A percentile compares a stretch with the other conserved stretches of the same genome.
These are phyloP conservation scores for Aspergillus nidulans DNA, from an alignment of 495 filamentous ascomycete species.

Conservation along the genomic window DNA sequence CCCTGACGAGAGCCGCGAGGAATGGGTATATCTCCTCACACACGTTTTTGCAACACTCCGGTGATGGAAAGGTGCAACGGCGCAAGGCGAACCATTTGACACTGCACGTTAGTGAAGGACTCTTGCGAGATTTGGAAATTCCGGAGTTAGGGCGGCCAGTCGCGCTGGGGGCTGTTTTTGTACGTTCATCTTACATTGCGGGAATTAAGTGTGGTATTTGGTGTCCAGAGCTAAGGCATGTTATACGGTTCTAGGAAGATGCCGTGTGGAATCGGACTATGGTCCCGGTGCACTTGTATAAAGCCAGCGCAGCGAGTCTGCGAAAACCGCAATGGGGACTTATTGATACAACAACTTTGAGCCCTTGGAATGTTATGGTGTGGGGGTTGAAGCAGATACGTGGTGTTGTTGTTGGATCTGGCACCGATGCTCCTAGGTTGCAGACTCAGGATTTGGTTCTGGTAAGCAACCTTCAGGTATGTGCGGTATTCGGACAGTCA, in stretches of 20 bases:
- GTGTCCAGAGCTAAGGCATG: neutral
- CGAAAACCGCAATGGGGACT: conserved; percentile 51
- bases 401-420: conserved; percentile 47
- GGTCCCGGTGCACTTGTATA: conserved; percentile 57
- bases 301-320: conserved; percentile 56
- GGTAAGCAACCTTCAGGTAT: conserved; percentile 50
- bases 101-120: conserved; percentile 62
- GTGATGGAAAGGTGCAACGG: conserved; percentile 4
- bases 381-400: conserved; percentile 76
- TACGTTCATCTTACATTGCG: conserved; percentile 25
- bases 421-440: conserved; percentile 26
- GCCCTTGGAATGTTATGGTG: conserved; percentile 59
- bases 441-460: conserved; percentile 47
- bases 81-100: conserved; percentile 49
- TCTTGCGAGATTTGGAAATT: conserved; percentile 67
- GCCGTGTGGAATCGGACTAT: conserved; percentile 63
- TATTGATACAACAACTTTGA: conserved; percentile 42
- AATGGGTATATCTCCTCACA: conserved; percentile 58
- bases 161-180: conserved; percentile 74
- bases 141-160: conserved; percentile 79
- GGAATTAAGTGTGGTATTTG: neutral
- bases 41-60: neutral
- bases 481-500: neutral
- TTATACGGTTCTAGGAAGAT: conserved; percentile 48
- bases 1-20: conserved; percentile 60